Percentiles rank a stretch among this genome's conserved stretches.
Evolutionary conservation across 2,329 filamentous ascomycete species (phyloP).

Genomic region (Calonectria ilicicola): DNA sequence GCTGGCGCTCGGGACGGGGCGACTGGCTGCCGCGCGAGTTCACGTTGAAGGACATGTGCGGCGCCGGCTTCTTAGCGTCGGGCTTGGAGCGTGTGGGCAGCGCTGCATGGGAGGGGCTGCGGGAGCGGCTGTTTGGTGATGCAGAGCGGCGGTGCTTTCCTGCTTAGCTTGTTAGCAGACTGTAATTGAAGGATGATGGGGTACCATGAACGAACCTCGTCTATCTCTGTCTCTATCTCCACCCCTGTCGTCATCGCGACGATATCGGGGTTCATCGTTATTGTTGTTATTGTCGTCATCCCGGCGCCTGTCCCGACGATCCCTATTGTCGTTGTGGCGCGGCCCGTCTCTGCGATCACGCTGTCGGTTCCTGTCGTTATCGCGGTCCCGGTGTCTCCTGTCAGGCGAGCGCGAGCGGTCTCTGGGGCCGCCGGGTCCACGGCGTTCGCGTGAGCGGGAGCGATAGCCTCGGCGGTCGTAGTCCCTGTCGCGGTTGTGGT

Average conservation of each 20-base stretch:
- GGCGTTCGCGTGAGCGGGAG: conserved; percentile 50
- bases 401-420: conserved; percentile 53
- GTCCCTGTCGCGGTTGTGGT: conserved; percentile 47
- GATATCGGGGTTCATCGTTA: conserved; percentile 28
- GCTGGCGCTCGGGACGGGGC: conserved; percentile 29
- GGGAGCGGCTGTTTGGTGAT: conserved; percentile 46
- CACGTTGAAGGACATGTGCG: conserved; percentile 52
- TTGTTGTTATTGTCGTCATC: conserved; percentile 40
- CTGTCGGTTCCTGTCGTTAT: conserved; percentile 50
- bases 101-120: conserved; percentile 33
- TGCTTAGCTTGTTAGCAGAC: conserved; percentile 26
- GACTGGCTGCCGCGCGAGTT: conserved; percentile 42
- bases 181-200: not conserved
- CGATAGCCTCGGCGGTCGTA: conserved; percentile 49
- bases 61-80: conserved; percentile 31
- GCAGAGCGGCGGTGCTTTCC: conserved; percentile 51
- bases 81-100: conserved; percentile 51
- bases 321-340: conserved; percentile 41
- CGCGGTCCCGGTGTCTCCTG: conserved; percentile 52
- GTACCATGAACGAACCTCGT: conserved; percentile 40
- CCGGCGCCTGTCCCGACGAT: conserved; percentile 36
- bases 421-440: conserved; percentile 42
- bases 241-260: conserved; percentile 41
- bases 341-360: conserved; percentile 49
- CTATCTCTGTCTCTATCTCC: conserved; percentile 40